Percentiles rank a stretch among this genome's conserved stretches.
phyloP scores from a whole-genome alignment of 495 filamentous ascomycete genomes.

The Durotheca rogersii region DNA sequence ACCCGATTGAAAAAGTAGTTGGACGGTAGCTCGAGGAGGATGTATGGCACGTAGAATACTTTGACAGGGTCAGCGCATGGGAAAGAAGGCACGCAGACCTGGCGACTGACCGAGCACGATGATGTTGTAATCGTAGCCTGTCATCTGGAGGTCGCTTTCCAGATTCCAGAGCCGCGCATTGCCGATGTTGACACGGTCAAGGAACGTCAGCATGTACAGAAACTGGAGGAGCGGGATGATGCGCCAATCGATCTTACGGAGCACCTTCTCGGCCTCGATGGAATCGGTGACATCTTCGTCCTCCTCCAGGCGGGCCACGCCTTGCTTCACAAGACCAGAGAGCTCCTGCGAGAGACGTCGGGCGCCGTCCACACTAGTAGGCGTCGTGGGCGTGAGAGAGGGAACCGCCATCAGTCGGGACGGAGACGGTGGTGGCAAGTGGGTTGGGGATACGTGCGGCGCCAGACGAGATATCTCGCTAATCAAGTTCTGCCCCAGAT shows the following conservation, averaged over 20 bases:
- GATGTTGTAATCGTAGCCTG: constrained; percentile 65
- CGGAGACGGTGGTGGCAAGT: not conserved
- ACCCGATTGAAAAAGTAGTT: constrained; percentile 71
- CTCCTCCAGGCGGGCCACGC: not conserved
- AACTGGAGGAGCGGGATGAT: constrained; percentile 56
- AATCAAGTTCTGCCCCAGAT: not conserved
- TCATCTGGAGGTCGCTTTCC: constrained; percentile 61
- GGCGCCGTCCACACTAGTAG: not conserved
- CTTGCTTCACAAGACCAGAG: not conserved
- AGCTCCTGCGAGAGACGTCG: not conserved
- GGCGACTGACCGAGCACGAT: constrained; percentile 9
- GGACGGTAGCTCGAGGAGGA: constrained; percentile 74
- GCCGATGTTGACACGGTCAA: constrained; percentile 75
- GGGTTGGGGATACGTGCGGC: no score
- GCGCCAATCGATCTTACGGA: constrained; percentile 52
- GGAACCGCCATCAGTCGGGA: not conserved
- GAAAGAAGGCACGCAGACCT: not conserved
- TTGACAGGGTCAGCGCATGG: not conserved
- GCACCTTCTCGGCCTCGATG: constrained; percentile 40
- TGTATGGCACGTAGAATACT: constrained; percentile 79
- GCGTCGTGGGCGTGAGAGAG: not conserved
- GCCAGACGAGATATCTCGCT: not conserved
- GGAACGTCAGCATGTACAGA: constrained; percentile 66
- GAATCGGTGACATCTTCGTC: not conserved
- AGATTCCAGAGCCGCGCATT: constrained; percentile 78